phyloP scores from a whole-genome alignment of 2,329 filamentous ascomycete species.

The Colletotrichum theobromicola region DNA sequence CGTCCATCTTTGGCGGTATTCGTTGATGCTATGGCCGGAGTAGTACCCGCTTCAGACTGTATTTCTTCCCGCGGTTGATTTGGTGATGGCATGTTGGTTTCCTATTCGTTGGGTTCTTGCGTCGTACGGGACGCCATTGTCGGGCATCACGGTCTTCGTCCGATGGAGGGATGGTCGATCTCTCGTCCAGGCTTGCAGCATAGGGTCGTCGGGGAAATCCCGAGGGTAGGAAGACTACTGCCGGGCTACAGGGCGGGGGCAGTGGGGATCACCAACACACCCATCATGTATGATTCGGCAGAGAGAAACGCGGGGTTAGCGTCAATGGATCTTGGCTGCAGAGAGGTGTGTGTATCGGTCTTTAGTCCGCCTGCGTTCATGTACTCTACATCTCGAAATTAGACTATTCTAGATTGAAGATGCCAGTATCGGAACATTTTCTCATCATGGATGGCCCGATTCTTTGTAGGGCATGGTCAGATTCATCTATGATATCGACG shows the following conservation, averaged over 20 bases:
- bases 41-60: not conserved
- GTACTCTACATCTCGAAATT: not conserved
- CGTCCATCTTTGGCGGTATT: not conserved
- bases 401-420: not conserved
- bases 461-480: not conserved
- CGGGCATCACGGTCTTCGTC: not conserved
- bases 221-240: not conserved
- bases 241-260: not conserved
- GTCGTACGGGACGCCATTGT: not conserved
- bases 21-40: not conserved
- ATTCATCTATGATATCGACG: not conserved
- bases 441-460: not conserved
- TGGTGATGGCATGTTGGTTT: not conserved
- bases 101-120: not conserved
- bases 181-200: not conserved
- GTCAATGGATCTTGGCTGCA: not conserved
- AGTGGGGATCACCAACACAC: not conserved
- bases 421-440: rapidly evolving
- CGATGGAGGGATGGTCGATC: not conserved
- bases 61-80: not conserved
- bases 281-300: not conserved
- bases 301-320: not conserved
- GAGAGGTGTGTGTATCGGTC: not conserved
- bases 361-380: not conserved
- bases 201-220: not conserved